Evolutionary conservation across 306 rosid species (phyloP), one percentile per base, ranked within the genome.

Genomic region (Mimosa bimucronata): DNA sequence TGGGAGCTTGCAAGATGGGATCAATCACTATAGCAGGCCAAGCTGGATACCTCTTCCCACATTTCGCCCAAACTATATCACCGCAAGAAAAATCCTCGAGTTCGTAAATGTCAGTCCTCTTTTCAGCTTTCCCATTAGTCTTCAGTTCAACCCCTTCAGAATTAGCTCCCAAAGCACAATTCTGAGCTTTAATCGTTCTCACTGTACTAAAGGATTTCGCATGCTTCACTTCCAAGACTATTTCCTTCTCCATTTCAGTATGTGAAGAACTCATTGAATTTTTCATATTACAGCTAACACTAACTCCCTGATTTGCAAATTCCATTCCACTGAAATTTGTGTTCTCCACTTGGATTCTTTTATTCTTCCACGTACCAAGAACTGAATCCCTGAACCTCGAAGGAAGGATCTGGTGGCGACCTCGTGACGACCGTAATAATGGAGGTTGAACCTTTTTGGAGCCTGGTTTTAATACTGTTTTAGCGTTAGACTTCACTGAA

Each of bases 1-100:
- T 82, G 1, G 98, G 98, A 60, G 98, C 98, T 74, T 92, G 89
- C 79, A 78, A 70, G 58, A 92, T 52, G 21, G 97, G 98, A 79
- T 92, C 97, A 61, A 94, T 94, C 29, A 94, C 95, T 31, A 91
- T 81, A 0, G 95, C 97, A 19, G 97, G 98, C 97, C 98, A 94
- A n/a, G 89, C 87, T 2, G 97, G 97, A 79, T 86, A 89, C 50
- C 86, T 80, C 81, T 90, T 90, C 64, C 98, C 97, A 81, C 89
- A 90, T 87, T 91, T 94, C 0, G 91, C 97, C 98, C 98, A 94
- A 77, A 94, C 97, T 48, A 94, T 73, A 74, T 94, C 97, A 34
- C 94, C 95, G 86, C 88, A 41, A 72, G 85, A 82, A 84, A 94
- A 94, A 68, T 92, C 95, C 64, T 87, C 91, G 0, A 82, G 89